Evolutionary conservation across 306 rosid species (phyloP), one percentile per base, ranked within the genome.

Genomic region (Albizia julibrissin): DNA sequence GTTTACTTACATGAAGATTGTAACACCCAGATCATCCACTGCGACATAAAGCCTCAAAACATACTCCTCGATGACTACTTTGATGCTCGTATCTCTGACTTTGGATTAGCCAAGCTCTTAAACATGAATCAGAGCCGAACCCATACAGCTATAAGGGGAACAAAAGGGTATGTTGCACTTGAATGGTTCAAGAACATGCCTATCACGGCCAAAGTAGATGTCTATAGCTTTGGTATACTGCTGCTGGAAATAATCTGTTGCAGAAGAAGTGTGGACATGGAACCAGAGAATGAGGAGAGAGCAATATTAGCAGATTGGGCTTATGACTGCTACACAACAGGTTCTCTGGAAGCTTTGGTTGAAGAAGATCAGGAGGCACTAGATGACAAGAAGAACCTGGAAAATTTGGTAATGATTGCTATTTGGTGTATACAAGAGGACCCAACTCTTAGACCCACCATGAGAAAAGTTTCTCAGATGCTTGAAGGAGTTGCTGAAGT

Each of bases 11-110:
- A 86, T 75, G 88, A 82, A 82, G 86, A 86, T 78, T 86, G 88
- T 56, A 16, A 0, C 49, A 61, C 88, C 9, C 80, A 80, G 75
- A 86, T 86, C 77, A 86, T 86, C 59, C 88, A 86, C 4, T 86
- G 86, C 69, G 88, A 86, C 82, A 86, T 86, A 79, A 86, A 86
- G 82, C 88, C 87, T 75, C 87, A 84, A 31, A 84, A 84, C 84
- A 80, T 84, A 59, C 87, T 84, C 34, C 81, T 84, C 8, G 88
- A 86, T 19, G 86, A 86, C 68, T 75, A 79, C 79, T 61, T 61
- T 1, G 75, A 50, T 64, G 79, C 88, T 18, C 68, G 76, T 1
- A 86, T 86, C 27, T 79, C 79, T 10, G 86, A 86, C 67, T 86
- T 86, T 19, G 86, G 88, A 50, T 70, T 86, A 77, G 49, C 84